phyloP scores from a whole-genome alignment of 495 filamentous ascomycete genomes.

The Copromyces sp. region DNA sequence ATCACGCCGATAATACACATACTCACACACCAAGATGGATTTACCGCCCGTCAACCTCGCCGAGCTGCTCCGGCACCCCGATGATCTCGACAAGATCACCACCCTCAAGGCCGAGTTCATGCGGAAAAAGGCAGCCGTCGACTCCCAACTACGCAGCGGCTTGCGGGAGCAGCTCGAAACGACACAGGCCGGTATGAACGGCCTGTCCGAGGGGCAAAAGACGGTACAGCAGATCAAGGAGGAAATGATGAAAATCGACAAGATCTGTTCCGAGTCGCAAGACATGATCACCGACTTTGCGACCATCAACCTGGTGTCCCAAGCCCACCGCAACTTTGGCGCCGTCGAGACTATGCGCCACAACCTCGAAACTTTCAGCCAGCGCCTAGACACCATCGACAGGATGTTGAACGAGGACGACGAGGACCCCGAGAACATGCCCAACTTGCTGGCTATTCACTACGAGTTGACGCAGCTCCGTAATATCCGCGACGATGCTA shows the following conservation, averaged over 20 bases:
- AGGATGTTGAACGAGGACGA: conserved; percentile 71
- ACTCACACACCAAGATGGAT: conserved; percentile 31
- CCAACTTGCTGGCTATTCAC: conserved; percentile 78
- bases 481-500: conserved; percentile 89
- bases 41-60: conserved; percentile 56
- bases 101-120: conserved; percentile 84
- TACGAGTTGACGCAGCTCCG: conserved; percentile 83
- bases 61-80: conserved; percentile 61
- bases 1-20: not conserved
- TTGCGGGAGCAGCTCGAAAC: conserved; percentile 84
- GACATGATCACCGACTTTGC: conserved; percentile 95
- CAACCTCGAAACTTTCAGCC: conserved; percentile 76
- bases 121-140: conserved; percentile 86
- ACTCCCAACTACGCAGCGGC: conserved; percentile 77
- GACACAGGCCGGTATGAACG: conserved; percentile 81
- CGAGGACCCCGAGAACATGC: conserved; percentile 75
- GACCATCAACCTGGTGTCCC: conserved; percentile 85
- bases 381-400: conserved; percentile 62
- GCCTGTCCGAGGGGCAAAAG: conserved; percentile 77
- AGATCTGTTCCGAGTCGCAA: conserved; percentile 90
- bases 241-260: conserved; percentile 97
- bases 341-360: conserved; percentile 85
- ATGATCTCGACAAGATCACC: conserved; percentile 91
- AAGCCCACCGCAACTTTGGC: conserved; percentile 89
- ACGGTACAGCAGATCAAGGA: conserved; percentile 84